Conservation (phyloP, 208 protist species). For the Trypanosoma avium region DNA sequence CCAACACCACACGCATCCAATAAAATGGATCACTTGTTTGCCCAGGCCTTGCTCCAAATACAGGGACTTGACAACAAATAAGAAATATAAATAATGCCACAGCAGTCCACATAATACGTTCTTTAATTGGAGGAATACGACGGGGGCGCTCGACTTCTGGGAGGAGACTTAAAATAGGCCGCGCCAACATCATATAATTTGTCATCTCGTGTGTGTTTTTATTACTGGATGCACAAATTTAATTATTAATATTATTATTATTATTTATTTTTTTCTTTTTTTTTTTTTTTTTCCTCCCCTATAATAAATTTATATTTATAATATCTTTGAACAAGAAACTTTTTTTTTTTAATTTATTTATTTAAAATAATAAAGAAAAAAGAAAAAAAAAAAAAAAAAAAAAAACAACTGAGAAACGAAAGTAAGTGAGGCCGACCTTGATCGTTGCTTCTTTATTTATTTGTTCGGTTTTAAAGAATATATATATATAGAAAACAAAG, state of each 20-base stretch:
- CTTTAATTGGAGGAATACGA: constrained; percentile 89
- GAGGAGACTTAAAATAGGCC: constrained; percentile 94
- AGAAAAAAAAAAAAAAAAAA: too few species aligned
- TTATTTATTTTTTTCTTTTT: constrained; percentile 8
- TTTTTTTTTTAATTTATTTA: too few species aligned
- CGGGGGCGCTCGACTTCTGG: constrained; percentile 95
- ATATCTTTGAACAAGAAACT: too few species aligned
- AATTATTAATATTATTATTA: neutral
- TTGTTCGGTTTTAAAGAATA: too few species aligned
- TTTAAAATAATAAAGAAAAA: too few species aligned
- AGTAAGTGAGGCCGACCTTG: too few species aligned
- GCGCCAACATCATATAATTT: constrained; percentile 83
- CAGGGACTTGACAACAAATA: constrained; percentile 99
- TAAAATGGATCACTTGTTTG: constrained; percentile 98
- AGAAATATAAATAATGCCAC: constrained; percentile 99
- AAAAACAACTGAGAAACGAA: too few species aligned
- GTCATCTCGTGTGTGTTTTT: constrained; percentile 9
- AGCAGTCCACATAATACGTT: constrained; percentile 98
- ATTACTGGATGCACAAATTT: neutral
- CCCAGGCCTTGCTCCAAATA: constrained; percentile 97
- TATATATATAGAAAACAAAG: too few species aligned
- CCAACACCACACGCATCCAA: constrained; percentile 99
- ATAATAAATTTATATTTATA: constrained; percentile 17
- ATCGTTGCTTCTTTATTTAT: too few species aligned
- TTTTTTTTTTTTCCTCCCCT: constrained; percentile 19